Evolutionary conservation across 352 stramenopile species (phyloP).

Genomic region (Peronosclerospora sorghi): DNA sequence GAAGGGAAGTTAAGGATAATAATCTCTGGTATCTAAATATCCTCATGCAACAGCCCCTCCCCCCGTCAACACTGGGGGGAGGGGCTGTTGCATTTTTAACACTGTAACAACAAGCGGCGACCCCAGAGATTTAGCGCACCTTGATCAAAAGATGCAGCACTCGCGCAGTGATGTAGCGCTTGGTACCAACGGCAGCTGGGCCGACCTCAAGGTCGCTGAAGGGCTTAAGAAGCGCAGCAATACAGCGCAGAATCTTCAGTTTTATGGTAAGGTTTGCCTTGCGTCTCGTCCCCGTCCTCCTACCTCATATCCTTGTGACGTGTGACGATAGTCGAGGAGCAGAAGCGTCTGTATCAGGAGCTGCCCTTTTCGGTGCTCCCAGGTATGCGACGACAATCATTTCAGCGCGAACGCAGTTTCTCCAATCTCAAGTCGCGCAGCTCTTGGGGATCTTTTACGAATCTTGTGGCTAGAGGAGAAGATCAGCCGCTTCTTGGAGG

Average conservation of each 20-base stretch:
- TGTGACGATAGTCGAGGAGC: conserved; percentile 31
- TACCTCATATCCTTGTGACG: background rate
- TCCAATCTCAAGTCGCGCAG: conserved; percentile 53
- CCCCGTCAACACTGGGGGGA: too few species aligned
- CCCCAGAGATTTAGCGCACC: too few species aligned
- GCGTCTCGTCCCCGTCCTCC: background rate
- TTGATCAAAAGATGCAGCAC: conserved; percentile 49
- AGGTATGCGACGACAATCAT: conserved; percentile 59
- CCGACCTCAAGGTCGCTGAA: conserved; percentile 55
- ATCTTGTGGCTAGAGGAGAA: conserved; percentile 46
- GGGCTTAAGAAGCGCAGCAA: conserved; percentile 70
- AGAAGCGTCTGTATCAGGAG: conserved; percentile 65
- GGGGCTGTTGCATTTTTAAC: too few species aligned
- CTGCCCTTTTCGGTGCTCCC: conserved; percentile 59
- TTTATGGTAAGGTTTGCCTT: conserved; percentile 36
- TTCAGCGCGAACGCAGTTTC: conserved; percentile 60
- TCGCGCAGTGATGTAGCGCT: conserved; percentile 60
- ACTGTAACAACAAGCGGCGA: too few species aligned
- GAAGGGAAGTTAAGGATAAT: too few species aligned
- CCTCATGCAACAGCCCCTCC: too few species aligned
- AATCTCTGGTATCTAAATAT: too few species aligned
- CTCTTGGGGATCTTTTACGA: conserved; percentile 46
- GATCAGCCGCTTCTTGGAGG: conserved; percentile 52
- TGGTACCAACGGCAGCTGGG: conserved; percentile 51
- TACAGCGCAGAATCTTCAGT: conserved; percentile 67